These are phyloP conservation scores for Ceratobasidium sp. DNA, from an alignment of 1,284 basidiomycete species.

Conservation along the genomic window DNA sequence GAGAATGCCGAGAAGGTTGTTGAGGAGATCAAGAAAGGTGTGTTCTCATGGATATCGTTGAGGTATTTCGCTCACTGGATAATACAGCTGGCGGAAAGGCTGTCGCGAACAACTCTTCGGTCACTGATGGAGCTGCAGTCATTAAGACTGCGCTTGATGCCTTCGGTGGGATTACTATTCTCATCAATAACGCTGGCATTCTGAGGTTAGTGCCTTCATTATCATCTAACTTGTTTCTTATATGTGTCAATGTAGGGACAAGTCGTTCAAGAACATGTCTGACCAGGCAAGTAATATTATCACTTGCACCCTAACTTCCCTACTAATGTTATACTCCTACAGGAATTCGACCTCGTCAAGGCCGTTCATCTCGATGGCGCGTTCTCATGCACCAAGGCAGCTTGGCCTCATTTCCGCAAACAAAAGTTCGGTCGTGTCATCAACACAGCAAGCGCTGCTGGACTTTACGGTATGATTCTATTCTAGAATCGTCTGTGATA, in stretches of 20 bases:
- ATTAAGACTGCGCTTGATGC: conserved; percentile 89
- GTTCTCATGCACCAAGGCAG: conserved; percentile 95
- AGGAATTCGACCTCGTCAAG: conserved; percentile 87
- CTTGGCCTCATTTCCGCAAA: conserved; percentile 95
- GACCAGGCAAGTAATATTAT: conserved; percentile 65
- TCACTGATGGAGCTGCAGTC: conserved; percentile 88
- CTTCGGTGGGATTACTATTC: conserved; percentile 85
- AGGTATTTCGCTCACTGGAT: conserved; percentile 47
- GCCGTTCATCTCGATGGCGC: conserved; percentile 96
- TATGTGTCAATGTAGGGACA: conserved; percentile 57
- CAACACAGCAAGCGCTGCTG: conserved; percentile 92
- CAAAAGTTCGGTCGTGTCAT: conserved; percentile 94
- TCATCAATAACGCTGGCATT: conserved; percentile 98
- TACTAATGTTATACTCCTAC: conserved; percentile 1
- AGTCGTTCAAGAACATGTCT: conserved; percentile 87
- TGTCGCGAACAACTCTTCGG: conserved; percentile 88
- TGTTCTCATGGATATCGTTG: conserved; percentile 51
- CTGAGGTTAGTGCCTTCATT: conserved; percentile 70
- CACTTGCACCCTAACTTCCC: neutral
- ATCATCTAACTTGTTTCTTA: neutral
- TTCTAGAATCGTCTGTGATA: neutral
- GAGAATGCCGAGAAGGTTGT: conserved; percentile 94
- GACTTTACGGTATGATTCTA: conserved; percentile 75
- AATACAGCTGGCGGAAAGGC: conserved; percentile 85
- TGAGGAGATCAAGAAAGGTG: conserved; percentile 87